phyloP scores from a whole-genome alignment of 805 yeast genomes.

The Pichia cephalocereana region DNA sequence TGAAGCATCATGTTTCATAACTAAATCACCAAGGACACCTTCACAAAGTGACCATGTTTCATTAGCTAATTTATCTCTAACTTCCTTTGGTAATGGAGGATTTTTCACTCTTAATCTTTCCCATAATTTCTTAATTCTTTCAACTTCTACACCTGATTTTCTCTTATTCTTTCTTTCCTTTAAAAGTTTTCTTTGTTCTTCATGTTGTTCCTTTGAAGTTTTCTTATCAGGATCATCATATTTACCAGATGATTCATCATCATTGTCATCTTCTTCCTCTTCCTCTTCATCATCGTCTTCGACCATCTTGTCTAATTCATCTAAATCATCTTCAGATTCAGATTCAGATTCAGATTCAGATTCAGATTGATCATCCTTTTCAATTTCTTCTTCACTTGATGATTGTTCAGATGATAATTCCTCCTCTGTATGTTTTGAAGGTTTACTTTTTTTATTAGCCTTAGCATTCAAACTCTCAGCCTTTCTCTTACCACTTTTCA shows the following conservation, averaged over 20 bases:
- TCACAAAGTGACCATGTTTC: conserved; percentile 80
- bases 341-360: neutral
- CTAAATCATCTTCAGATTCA: conserved; percentile 19
- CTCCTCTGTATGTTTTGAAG: too few species aligned
- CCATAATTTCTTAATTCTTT: conserved; percentile 81
- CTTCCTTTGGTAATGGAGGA: conserved; percentile 69
- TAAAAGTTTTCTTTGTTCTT: conserved; percentile 69
- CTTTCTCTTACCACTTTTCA: conserved; percentile 15
- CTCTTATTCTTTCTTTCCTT: conserved; percentile 81
- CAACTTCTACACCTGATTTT: conserved; percentile 80
- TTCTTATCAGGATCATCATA: conserved; percentile 29
- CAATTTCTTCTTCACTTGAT: too few species aligned
- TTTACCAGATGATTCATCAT: conserved; percentile 14
- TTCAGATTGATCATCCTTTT: conserved; percentile 2
- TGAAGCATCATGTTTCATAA: conserved; percentile 92
- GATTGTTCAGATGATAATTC: too few species aligned
- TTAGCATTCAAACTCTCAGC: conserved; percentile 8
- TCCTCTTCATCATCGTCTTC: conserved; percentile 20
- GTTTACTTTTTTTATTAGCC: conserved; percentile 20
- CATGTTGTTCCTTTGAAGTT: conserved; percentile 59
- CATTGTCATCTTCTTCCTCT: conserved; percentile 22
- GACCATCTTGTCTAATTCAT: conserved; percentile 19
- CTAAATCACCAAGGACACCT: conserved; percentile 73
- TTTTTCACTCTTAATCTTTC: conserved; percentile 80
- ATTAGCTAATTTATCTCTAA: conserved; percentile 67